These are phyloP conservation scores for Coccomyxa sp. DNA, from an alignment of 139 green algal genomes.

Conservation along the genomic window DNA sequence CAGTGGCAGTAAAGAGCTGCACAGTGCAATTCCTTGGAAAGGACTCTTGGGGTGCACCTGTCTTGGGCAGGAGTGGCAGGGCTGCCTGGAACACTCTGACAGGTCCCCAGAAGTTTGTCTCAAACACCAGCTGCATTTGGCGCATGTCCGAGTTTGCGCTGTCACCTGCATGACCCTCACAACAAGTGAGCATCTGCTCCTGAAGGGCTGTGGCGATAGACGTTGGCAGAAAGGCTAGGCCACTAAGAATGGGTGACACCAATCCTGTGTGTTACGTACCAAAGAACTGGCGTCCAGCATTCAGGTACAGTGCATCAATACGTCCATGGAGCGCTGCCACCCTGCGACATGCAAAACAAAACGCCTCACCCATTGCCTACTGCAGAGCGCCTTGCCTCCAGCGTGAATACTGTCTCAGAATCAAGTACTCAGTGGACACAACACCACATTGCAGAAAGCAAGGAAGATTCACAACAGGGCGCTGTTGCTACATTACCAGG, in stretches of 20 bases:
- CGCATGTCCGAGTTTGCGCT: neutral
- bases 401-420: neutral
- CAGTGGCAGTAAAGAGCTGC: neutral
- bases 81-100: neutral
- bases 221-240: too few relatives aligned
- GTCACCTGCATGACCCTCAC: too few relatives aligned
- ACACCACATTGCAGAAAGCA: neutral
- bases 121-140: neutral
- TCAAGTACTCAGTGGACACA: neutral
- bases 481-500: neutral
- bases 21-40: neutral
- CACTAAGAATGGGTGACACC: too few relatives aligned
- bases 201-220: too few relatives aligned
- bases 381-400: neutral
- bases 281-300: conserved; percentile 1
- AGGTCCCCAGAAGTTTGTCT: conserved; percentile 1
- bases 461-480: neutral
- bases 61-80: neutral
- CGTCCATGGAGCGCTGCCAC: neutral
- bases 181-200: too few relatives aligned
- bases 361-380: too few relatives aligned
- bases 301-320: conserved; percentile 4
- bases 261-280: too few relatives aligned
- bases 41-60: too few relatives aligned
- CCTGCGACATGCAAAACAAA: too few relatives aligned